A percentile compares a stretch with the other conserved stretches of the same genome.
phyloP scores from a whole-genome alignment of 192 early-diverging fungal species.

The Dispira simplex region DNA sequence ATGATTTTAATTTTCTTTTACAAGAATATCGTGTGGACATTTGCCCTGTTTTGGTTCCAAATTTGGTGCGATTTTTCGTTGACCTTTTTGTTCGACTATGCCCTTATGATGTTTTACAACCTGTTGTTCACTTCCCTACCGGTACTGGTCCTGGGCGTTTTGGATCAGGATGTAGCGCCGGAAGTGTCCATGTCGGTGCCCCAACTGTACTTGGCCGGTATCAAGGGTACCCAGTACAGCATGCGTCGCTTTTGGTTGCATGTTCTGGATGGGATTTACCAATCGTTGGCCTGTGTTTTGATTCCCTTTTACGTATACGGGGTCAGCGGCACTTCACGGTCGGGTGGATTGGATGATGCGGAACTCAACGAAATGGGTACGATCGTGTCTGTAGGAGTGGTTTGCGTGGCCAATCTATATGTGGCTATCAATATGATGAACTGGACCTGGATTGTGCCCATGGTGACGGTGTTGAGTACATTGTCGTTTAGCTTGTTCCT shows the following conservation, averaged over 20 bases:
- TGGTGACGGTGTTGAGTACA: conserved; percentile 30
- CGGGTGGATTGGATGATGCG: conserved; percentile 40
- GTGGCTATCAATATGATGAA: conserved; percentile 54
- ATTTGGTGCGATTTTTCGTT: conserved; percentile 75
- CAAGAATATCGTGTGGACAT: conserved; percentile 86
- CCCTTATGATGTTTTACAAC: conserved; percentile 82
- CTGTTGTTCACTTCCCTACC: conserved; percentile 76
- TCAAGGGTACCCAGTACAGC: conserved; percentile 57
- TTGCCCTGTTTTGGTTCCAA: conserved; percentile 85
- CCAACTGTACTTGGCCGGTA: conserved; percentile 62
- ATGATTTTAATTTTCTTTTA: conserved; percentile 90
- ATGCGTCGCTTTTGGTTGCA: conserved; percentile 58
- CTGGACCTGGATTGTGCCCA: conserved; percentile 56
- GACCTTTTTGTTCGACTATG: conserved; percentile 67
- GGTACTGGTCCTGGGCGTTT: conserved; percentile 51
- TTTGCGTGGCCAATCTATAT: conserved; percentile 65
- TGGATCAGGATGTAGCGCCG: conserved; percentile 70
- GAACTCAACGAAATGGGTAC: conserved; percentile 45
- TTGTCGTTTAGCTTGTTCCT: conserved; percentile 39
- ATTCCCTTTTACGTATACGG: conserved; percentile 39
- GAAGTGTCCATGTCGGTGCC: conserved; percentile 51
- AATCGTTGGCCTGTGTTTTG: conserved; percentile 53
- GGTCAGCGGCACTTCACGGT: conserved; percentile 26
- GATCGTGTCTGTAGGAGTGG: conserved; percentile 48
- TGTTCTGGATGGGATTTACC: conserved; percentile 51